Percentiles rank a stretch among this genome's conserved stretches.
These are phyloP conservation scores for Aspergillus costaricaensis DNA, from an alignment of 2,329 filamentous ascomycete genomes.

Conservation along the genomic window DNA sequence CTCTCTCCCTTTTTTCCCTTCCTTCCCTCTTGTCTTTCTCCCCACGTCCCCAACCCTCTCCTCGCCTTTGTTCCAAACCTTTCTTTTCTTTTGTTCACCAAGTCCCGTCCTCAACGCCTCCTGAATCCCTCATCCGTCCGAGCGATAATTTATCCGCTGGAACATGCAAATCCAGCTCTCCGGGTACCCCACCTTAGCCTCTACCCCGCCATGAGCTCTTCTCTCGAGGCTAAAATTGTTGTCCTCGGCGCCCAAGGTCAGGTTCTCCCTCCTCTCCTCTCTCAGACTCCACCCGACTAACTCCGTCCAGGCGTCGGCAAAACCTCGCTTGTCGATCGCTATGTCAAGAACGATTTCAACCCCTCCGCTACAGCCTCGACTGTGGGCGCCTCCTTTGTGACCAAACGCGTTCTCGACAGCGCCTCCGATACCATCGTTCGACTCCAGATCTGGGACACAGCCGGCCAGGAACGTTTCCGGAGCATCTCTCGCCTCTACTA, in stretches of 20 bases:
- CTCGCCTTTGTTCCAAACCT: neutral
- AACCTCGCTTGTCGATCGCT: constrained; percentile 55
- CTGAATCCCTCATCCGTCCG: neutral
- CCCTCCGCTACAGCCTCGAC: constrained; percentile 59
- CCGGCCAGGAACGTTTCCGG: constrained; percentile 92
- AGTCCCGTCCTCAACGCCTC: neutral
- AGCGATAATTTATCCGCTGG: constrained; percentile 11
- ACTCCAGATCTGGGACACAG: constrained; percentile 96
- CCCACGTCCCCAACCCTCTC: neutral
- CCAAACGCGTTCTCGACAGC: constrained; percentile 76
- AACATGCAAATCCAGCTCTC: constrained; percentile 35
- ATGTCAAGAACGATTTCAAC: constrained; percentile 49
- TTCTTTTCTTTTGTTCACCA: neutral
- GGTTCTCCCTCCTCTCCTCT: constrained; percentile 3
- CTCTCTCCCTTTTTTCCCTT: neutral
- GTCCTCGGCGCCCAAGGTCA: constrained; percentile 54
- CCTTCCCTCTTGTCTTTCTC: neutral
- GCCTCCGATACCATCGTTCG: constrained; percentile 84
- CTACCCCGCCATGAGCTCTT: constrained; percentile 48
- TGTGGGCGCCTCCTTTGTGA: constrained; percentile 78
- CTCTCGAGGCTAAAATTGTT: constrained; percentile 56
- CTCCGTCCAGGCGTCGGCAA: constrained; percentile 51
- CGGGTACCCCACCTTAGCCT: constrained; percentile 27
- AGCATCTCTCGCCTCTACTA: constrained; percentile 96
- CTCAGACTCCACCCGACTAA: constrained; percentile 8